phyloP scores from a whole-genome alignment of 805 yeast genomes.

The Kodamaea hsintzibuensis region DNA sequence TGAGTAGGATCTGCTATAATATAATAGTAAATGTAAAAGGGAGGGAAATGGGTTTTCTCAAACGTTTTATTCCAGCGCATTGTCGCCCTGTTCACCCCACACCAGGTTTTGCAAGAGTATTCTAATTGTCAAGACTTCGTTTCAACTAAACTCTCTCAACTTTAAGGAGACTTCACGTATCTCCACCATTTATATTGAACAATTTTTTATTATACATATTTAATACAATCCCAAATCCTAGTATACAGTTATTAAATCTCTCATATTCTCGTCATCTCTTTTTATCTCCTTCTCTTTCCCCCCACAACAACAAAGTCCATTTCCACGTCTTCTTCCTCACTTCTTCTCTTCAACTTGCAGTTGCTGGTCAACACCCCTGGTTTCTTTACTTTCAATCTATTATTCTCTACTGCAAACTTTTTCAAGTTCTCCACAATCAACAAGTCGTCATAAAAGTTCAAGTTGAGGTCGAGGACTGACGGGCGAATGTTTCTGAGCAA shows the following conservation, averaged over 20 bases:
- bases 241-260: neutral
- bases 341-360: slow-evolving; percentile 30
- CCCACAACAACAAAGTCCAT: slow-evolving; percentile 12
- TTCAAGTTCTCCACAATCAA: slow-evolving; percentile 40
- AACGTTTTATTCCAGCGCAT: too few species aligned
- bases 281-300: slow-evolving; percentile 17
- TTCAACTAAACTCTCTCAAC: neutral
- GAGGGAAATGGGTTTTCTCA: too few species aligned
- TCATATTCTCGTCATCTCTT: too few species aligned
- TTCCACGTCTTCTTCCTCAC: slow-evolving; percentile 20
- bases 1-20: too few species aligned
- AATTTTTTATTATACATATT: neutral
- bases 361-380: slow-evolving; percentile 27
- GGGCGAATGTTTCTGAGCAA: slow-evolving; percentile 23
- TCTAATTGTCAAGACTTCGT: too few species aligned
- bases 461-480: slow-evolving; percentile 22
- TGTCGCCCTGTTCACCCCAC: too few species aligned
- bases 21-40: too few species aligned
- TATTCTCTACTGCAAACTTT: slow-evolving; percentile 38
- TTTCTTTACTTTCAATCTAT: slow-evolving; percentile 27
- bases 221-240: neutral
- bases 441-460: slow-evolving; percentile 40
- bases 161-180: neutral
- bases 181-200: neutral
- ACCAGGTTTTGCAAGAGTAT: too few species aligned